Base-by-base conservation (phyloP, 1,284 basidiomycete species). In the Rhodotorula sp. region DNA sequence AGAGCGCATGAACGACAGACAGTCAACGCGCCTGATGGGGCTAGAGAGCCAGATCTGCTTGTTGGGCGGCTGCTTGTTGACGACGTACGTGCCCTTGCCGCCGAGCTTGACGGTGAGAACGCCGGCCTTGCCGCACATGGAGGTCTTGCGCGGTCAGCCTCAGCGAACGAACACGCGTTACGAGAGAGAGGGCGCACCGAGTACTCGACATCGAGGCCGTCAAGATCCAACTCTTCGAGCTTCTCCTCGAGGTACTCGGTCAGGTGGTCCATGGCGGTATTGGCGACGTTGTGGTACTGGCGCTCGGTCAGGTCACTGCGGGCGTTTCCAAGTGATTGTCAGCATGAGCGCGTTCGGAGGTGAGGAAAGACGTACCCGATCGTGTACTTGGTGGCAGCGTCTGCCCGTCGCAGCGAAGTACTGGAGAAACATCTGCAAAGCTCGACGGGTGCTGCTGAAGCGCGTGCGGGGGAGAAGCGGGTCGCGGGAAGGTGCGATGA, bases 51-150 rank as follows among this genome's bases (percentile, higher is more conserved):
- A 99, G 80, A 99, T 98, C 82, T 99, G 97, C 82, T 94, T 94
- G 81, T 98, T 98, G 10, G 97, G 96, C 17, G 96, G 96, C 82
- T 99, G 96, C 85, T 99, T 99, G 84, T 99, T 99, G 84, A 99
- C 91, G 54, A 98, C 96, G 83, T 97, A 99, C n/a, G 92, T 98
- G 29, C 95, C 95, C 73, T 90, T 85, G 15, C 87, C 84, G 48
- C 91, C 94, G 29, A 97, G 85, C 60, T 86, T 85, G 63, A 98
- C 87, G 4, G 93, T 99, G 70, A 99, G 83, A 44, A 99, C 96
- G 36, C 96, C 96, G 76, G 89, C 88, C 91, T 92, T 68, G 29
- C 54, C 58, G 56, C 72, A 77, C 48, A 58, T 67, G 21, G 70
- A 71, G 46, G 50, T 32, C 67, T 72, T 58, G 39, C 32, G 15